Evolutionary conservation across 1,284 basidiomycete species (phyloP), one percentile per base, ranked within the genome.

Genomic region (Volvariella surrecta): DNA sequence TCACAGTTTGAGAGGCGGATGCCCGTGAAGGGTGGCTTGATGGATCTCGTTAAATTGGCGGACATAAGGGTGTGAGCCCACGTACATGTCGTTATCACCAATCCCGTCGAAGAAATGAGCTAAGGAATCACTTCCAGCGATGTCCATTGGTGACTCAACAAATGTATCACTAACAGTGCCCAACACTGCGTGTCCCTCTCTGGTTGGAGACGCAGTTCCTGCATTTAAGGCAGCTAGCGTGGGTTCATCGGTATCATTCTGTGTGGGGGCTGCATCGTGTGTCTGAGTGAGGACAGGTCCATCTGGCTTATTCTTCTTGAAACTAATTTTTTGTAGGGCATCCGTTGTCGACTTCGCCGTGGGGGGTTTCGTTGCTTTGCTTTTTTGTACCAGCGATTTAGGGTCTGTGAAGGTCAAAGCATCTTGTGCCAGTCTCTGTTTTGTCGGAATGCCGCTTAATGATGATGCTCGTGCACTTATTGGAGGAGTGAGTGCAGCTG

Each of bases 401-500:
- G 61, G 61, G 7, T 44, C 46, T 16, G 56, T 55, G 10, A 59
- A 60, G 6, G 50, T 55, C 43, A 69, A 51, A 3, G 64, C 63
- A n/a, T 60, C 61, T 39, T 65, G 61, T 20, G 62, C 62, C 8
- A 76, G 52, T 2, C 72, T 64, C 40, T 73, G 67, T 50, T 77
- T 76, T 1, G 73, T 76, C 22, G 64, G 60, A 28, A 75, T 61
- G 8, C 62, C 64, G 43, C 60, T 63, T n/a, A 46, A 45, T 2
- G 49, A 43, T 10, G 50, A n/a, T 8, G n/a, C 34, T 16, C 8
- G 34, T 16, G 34, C 6, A 35, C 7, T 6, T 28, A 6, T 11
- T 11, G 24, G 32, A 7, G 52, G 31, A 41, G 48, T 49, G n/a
- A 41, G 43, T 9, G 48, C 48, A 22, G 56, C 44, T 32, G 50